Base-by-base conservation (phyloP, 768 basidiomycete genomes). In the Phlebiopsis flavidoalba region DNA sequence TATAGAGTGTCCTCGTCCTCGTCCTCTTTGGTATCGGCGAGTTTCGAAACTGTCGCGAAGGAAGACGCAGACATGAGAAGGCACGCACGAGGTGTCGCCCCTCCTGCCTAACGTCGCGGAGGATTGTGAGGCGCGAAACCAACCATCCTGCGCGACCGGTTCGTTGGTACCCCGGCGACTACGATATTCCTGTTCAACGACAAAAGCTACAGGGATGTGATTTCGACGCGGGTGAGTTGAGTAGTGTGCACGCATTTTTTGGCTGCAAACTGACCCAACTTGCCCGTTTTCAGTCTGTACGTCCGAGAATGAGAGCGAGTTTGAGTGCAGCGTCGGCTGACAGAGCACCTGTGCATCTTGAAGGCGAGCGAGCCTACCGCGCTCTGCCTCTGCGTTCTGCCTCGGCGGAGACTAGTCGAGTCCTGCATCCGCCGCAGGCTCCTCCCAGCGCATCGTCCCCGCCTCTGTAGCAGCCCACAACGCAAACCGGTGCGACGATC, bases 241-340 rank as follows among this genome's bases (percentile, higher is more conserved):
- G 26, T 6, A 31, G 26, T 31, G 26, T 31, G 26, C 26, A 31
- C 2, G 26, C 6, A 31, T 31, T 31, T 31, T 12, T 3, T 43
- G 40, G n/a, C n/a, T 43, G 40, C 40, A 43, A 17, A 43, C 40
- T 43, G 3, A 43, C 40, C 10, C 26, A 4, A 17, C 31, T 12
- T 53, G 22, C 22, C 49, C 61, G 61, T 62, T 58, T 33, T 58
- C 26, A 31, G 54, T 58, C 47, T 62, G 58, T 31, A 62, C 61
- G 17, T 57, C 61, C 8, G 61, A 62, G 48, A 62, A 62, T 43
- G 61, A 62, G 53, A 62, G 61, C 58, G 46, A 53, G 61, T n/a
- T 53, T 8, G 33, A 36, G 33, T 31, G 26, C n/a, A n/a, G n/a
- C n/a, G n/a, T n/a, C n/a, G n/a, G n/a, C n/a, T n/a, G n/a, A n/a